Evolutionary conservation across 257 asterid species (phyloP).

Genomic region (Avicennia marina): DNA sequence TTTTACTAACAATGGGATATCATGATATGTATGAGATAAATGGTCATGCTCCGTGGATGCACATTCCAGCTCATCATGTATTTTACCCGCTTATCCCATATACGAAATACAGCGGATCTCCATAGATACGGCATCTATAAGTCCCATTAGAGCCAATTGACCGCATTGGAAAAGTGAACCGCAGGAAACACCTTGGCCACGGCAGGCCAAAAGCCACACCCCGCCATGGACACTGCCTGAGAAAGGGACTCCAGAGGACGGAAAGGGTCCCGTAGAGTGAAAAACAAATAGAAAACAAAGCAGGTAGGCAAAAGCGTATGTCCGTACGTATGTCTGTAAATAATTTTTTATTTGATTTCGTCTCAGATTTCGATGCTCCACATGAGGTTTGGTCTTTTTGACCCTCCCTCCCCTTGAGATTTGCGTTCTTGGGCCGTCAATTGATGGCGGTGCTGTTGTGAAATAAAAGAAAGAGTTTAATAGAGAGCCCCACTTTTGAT

Average conservation of each 20-base stretch:
- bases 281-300: slow-evolving; percentile 18
- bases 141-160: slow-evolving; percentile 25
- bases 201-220: slow-evolving; percentile 12
- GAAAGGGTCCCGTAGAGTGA: background rate
- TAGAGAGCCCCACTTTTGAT: background rate
- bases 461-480: slow-evolving; percentile 12
- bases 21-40: slow-evolving; percentile 25
- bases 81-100: slow-evolving; percentile 1
- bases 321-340: slow-evolving; percentile 12
- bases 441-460: slow-evolving; percentile 21
- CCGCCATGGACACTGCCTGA: background rate
- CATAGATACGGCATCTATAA: background rate
- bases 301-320: slow-evolving; percentile 19
- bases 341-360: background rate
- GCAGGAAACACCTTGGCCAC: slow-evolving; percentile 2
- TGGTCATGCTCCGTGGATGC: slow-evolving; percentile 26
- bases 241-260: background rate
- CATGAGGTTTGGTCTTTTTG: slow-evolving; percentile 4
- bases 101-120: background rate
- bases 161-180: slow-evolving; percentile 36
- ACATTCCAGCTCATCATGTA: slow-evolving; percentile 38
- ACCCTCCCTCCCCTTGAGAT: slow-evolving; percentile 24
- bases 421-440: slow-evolving; percentile 26
- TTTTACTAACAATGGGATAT: slow-evolving; percentile 21
- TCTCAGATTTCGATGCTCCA: slow-evolving; percentile 25